Evolutionary conservation across 805 yeast genomes (phyloP), one percentile per base, ranked within the genome.

Genomic region (Metschnikowia dekortorum): DNA sequence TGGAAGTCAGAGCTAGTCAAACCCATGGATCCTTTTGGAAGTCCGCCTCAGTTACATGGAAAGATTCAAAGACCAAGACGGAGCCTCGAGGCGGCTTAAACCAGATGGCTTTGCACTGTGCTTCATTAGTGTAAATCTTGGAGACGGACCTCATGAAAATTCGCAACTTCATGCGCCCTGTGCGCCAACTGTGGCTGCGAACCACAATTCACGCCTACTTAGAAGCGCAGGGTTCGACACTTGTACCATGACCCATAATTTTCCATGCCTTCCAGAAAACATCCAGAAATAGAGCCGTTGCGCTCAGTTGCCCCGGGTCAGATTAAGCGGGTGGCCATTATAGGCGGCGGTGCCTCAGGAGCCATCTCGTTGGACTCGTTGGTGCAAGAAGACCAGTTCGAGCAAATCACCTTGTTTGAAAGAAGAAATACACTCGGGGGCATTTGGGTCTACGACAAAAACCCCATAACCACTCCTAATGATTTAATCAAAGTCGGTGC

Each of bases 291-390:
- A 1, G 31, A 45, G n/a, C 40, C 42, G 6, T 30, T 37, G 31
- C 30, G 41, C 6, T 34, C 39, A n/a, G 36, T 37, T 4, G 10
- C 18, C 5, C 42, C 41, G 1, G 34, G 41, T 6, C 53, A 49
- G 14, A 60, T 66, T 22, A 60, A 58, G 44, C 57, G 65, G 5
- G 58, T 76, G 8, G 80, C 78, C 16, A 66, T 77, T 31, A 73
- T 76, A 32, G 81, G 81, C 5, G 81, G 77, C n/a, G 81, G 81
- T 11, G 79, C 81, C 6, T 69, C 76, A 4, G 81, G 81, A 6
- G 71, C 76, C 22, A 67, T 76, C 42, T 61, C 70, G 0, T 60
- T 75, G 8, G 79, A 76, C 42, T 40, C 70, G 0, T 55, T 76
- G 10, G 54, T 73, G 4, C 59, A 67, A 46, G 78, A 75, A 50